These are phyloP conservation scores for Neurospora cerealis DNA, from an alignment of 495 filamentous ascomycete genomes.

Conservation along the genomic window DNA sequence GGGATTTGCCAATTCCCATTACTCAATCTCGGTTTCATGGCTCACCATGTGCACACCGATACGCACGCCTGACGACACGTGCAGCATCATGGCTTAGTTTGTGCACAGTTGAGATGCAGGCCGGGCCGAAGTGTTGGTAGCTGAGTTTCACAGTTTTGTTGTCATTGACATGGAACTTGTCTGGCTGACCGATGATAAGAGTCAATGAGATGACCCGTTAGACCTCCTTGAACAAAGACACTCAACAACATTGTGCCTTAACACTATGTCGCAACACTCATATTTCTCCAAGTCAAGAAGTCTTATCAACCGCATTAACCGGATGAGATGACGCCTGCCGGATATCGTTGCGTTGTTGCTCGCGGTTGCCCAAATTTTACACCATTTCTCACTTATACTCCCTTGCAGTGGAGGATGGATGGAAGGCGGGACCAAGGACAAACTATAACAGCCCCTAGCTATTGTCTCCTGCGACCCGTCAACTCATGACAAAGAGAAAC, in stretches of 20 bases:
- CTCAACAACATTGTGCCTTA: background rate
- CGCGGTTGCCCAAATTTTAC: background rate
- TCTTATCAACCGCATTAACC: background rate
- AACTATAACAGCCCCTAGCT: background rate
- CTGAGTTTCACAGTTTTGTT: background rate
- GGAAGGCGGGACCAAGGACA: background rate
- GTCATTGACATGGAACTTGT: background rate
- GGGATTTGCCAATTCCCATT: conserved; percentile 11
- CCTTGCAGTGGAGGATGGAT: background rate
- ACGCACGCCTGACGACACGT: background rate
- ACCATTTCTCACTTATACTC: background rate
- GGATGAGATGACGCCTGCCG: background rate
- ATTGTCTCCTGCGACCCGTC: background rate
- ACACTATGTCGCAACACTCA: background rate
- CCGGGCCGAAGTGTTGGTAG: background rate
- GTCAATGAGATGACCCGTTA: background rate
- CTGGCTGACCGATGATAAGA: background rate
- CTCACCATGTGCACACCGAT: background rate
- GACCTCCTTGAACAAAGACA: background rate
- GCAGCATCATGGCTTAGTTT: background rate
- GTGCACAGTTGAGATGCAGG: background rate
- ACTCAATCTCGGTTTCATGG: conserved; percentile 7
- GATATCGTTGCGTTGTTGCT: background rate
- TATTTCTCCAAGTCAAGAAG: background rate
- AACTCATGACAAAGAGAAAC: conserved; percentile 24